These are phyloP conservation scores for Zasmidium cellare DNA, from an alignment of 2,329 filamentous ascomycete species.

Conservation along the genomic window DNA sequence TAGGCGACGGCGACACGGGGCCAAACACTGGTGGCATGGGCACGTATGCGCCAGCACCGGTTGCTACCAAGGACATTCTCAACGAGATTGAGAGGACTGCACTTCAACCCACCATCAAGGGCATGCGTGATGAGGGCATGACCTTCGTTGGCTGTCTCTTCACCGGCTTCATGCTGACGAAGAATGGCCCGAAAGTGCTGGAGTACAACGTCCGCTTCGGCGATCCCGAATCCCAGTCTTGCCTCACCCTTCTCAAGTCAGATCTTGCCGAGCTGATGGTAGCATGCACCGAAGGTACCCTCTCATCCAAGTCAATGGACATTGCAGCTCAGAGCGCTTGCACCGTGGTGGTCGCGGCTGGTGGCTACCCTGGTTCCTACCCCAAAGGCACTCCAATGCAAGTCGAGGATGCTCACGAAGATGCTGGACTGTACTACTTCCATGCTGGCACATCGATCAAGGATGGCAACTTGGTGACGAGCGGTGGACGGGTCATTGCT, in stretches of 20 bases:
- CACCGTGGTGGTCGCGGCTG: constrained; percentile 91
- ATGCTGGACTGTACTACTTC: constrained; percentile 69
- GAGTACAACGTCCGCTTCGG: constrained; percentile 95
- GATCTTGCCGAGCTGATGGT: constrained; percentile 88
- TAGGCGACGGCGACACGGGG: constrained; percentile 84
- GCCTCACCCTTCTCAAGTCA: constrained; percentile 78
- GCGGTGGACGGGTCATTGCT: constrained; percentile 89
- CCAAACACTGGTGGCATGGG: constrained; percentile 98
- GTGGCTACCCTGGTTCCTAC: constrained; percentile 86
- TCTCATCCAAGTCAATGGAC: constrained; percentile 52
- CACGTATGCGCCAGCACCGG: constrained; percentile 76
- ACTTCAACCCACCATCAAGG: constrained; percentile 84
- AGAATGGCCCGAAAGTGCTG: constrained; percentile 74
- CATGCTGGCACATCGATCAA: constrained; percentile 81
- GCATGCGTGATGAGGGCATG: constrained; percentile 75
- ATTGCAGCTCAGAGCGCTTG: constrained; percentile 65
- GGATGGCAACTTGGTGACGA: constrained; percentile 66
- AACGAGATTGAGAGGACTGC: constrained; percentile 77
- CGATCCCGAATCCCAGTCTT: constrained; percentile 86
- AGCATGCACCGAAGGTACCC: constrained; percentile 73
- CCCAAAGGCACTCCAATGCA: constrained; percentile 70
- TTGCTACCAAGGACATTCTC: constrained; percentile 61
- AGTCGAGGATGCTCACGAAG: constrained; percentile 51
- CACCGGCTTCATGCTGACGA: constrained; percentile 92
- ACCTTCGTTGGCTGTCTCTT: constrained; percentile 76